A percentile compares a stretch with the other conserved stretches of the same genome.
These are phyloP conservation scores for Phytophthora colocasiae DNA, from an alignment of 352 stramenopile species.

Conservation along the genomic window DNA sequence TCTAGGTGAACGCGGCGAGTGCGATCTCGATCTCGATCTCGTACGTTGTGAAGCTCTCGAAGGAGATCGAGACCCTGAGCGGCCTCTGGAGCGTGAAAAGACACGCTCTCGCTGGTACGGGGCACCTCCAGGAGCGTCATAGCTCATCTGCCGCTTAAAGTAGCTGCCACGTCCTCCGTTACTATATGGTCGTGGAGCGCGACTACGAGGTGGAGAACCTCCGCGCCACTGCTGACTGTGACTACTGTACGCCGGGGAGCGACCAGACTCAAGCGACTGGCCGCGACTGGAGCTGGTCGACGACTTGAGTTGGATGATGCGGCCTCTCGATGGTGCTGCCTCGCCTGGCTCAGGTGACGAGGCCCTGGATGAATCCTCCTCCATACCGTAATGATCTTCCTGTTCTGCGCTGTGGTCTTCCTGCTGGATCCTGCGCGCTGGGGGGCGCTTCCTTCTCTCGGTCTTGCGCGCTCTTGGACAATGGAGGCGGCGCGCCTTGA, in stretches of 20 bases:
- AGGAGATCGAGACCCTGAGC: conserved; percentile 63
- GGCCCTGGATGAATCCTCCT: conserved; percentile 34
- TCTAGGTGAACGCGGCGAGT: conserved; percentile 21
- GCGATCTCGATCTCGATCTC: conserved; percentile 37
- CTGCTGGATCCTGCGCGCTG: background rate
- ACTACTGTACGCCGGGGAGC: conserved; percentile 18
- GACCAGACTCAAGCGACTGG: conserved; percentile 28
- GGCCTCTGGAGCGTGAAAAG: conserved; percentile 49
- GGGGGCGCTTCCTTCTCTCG: conserved; percentile 13
- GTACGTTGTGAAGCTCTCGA: conserved; percentile 41
- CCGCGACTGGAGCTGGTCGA: conserved; percentile 26
- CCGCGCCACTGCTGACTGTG: conserved; percentile 26
- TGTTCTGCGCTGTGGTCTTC: background rate
- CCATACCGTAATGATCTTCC: conserved; percentile 21
- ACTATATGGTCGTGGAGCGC: conserved; percentile 27
- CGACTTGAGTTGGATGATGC: conserved; percentile 37
- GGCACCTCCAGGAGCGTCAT: conserved; percentile 18
- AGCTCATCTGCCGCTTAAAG: conserved; percentile 36
- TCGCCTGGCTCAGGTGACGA: conserved; percentile 37
- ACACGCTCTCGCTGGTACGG: conserved; percentile 41
- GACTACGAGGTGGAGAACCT: conserved; percentile 30
- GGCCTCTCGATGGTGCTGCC: conserved; percentile 10
- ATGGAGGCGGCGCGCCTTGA: conserved; percentile 7
- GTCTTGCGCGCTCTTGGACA: conserved; percentile 19
- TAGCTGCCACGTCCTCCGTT: conserved; percentile 29